These are phyloP conservation scores for Volvariella surrecta DNA, from an alignment of 1,284 basidiomycete species.

Conservation along the genomic window DNA sequence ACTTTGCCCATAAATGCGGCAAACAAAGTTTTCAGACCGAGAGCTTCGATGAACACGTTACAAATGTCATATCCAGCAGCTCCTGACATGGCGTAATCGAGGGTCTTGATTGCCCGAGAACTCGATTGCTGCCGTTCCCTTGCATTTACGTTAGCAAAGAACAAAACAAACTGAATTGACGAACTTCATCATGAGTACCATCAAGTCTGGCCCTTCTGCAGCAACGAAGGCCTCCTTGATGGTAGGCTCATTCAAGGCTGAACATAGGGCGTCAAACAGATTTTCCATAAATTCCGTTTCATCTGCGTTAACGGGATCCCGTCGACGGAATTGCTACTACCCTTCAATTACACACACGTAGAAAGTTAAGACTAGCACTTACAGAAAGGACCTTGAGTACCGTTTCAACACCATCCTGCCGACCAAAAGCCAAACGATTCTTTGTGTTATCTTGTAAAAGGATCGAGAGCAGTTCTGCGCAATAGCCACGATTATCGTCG, in stretches of 20 bases:
- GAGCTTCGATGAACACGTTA: conserved; percentile 79
- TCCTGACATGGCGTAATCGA: conserved; percentile 89
- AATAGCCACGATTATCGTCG: conserved; percentile 83
- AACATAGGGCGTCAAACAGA: conserved; percentile 84
- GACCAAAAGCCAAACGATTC: conserved; percentile 59
- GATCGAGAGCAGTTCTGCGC: conserved; percentile 85
- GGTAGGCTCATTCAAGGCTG: conserved; percentile 64
- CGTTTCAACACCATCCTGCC: conserved; percentile 73
- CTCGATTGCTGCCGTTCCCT: conserved; percentile 81
- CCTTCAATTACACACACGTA: not conserved
- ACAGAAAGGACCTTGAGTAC: conserved; percentile 79
- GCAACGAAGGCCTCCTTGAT: conserved; percentile 79
- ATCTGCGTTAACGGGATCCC: conserved; percentile 78
- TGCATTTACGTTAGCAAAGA: conserved; percentile 7
- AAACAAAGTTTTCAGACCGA: conserved; percentile 87
- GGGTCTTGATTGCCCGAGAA: conserved; percentile 79
- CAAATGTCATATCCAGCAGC: conserved; percentile 69
- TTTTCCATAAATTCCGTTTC: conserved; percentile 99
- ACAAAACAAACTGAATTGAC: conserved; percentile 16
- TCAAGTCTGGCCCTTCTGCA: conserved; percentile 93
- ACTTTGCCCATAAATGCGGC: conserved; percentile 92
- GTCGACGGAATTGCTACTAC: conserved; percentile 73
- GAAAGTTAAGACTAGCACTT: conserved; percentile 23
- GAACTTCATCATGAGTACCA: conserved; percentile 94
- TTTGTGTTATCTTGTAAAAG: conserved; percentile 67